These are phyloP conservation scores for Petunia axillaris DNA, from an alignment of 257 asterid species.

Conservation along the genomic window DNA sequence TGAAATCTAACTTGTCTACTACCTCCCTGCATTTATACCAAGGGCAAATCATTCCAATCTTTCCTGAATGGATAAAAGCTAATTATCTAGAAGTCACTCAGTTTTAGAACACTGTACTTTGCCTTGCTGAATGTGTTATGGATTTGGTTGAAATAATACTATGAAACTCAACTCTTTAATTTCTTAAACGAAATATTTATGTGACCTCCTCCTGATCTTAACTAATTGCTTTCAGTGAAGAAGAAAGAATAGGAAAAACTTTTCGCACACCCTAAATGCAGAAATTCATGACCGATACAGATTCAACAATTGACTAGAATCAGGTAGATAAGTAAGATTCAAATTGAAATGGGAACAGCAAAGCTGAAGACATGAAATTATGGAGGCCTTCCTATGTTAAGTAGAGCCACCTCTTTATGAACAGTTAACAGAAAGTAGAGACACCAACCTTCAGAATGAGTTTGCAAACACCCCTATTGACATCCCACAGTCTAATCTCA, in stretches of 20 bases:
- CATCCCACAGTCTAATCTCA: slow-evolving; percentile 50
- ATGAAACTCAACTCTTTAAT: slow-evolving; percentile 1
- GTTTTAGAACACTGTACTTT: neutral
- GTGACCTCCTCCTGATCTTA: neutral
- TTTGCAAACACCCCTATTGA: slow-evolving; percentile 31
- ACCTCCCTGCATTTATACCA: slow-evolving; percentile 48
- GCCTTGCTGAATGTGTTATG: neutral
- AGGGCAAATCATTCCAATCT: slow-evolving; percentile 19
- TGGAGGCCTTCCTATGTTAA: neutral
- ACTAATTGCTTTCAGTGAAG: slow-evolving; percentile 3
- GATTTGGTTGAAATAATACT: slow-evolving; percentile 10
- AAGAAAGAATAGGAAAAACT: neutral
- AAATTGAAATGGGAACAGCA: slow-evolving; percentile 21
- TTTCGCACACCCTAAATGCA: neutral
- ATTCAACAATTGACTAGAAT: neutral
- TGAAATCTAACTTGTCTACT: slow-evolving; percentile 52
- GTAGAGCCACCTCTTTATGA: neutral
- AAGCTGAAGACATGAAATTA: neutral
- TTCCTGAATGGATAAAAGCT: neutral
- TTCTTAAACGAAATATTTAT: neutral
- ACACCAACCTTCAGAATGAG: slow-evolving; percentile 42
- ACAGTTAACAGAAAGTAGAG: neutral
- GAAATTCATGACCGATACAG: neutral
- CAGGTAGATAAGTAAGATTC: neutral
- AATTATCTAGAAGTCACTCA: neutral